Base-by-base conservation (phyloP, 164 flowering plant genomes). In the Malania oleifera region DNA sequence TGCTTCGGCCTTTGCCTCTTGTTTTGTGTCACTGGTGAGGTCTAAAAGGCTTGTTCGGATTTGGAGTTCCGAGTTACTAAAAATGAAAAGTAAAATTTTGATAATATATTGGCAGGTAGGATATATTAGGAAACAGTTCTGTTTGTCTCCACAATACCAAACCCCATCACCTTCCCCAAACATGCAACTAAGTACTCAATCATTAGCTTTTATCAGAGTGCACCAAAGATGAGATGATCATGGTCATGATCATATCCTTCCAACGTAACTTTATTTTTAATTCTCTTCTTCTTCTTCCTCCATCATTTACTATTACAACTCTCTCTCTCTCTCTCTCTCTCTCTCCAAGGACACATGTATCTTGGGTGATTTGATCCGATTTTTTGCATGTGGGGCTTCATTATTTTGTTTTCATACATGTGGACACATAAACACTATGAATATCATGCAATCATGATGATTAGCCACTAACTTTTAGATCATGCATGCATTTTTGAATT, bases 121-220 rank as follows among this genome's bases (percentile, higher is more conserved):
- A n/a, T n/a, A n/a, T n/a, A n/a, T n/a, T n/a, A n/a, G 35, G 35
- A 31, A 31, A 9, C 35, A 22, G n/a, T 46, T 44, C 31, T 53
- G 43, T n/a, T n/a, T 57, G 58, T 64, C 46, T 51, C 9, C 49
- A 24, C 48, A 37, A 38, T 26, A 26, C 20, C 18, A 47, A 58
- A 37, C 57, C 39, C n/a, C n/a, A n/a, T 40, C 43, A 31, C 35
- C 59, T 50, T 58, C 29, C 31, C 26, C 52, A 57, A 57, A 61
- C 62, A 67, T 64, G 69, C 60, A 61, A 54, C 69, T 60, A 52
- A 39, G 40, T 19, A 39, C 37, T 63, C 68, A 66, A 73, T 73
- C 41, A 66, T 73, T 62, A 67, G 57, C 14, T 50, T 29, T 35
- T 4, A 31, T 31, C 9, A 31, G 35, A 4, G 35, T 4, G 35